These are phyloP conservation scores for Globisporangium sylvaticum DNA, from an alignment of 352 stramenopile genomes.

Conservation along the genomic window DNA sequence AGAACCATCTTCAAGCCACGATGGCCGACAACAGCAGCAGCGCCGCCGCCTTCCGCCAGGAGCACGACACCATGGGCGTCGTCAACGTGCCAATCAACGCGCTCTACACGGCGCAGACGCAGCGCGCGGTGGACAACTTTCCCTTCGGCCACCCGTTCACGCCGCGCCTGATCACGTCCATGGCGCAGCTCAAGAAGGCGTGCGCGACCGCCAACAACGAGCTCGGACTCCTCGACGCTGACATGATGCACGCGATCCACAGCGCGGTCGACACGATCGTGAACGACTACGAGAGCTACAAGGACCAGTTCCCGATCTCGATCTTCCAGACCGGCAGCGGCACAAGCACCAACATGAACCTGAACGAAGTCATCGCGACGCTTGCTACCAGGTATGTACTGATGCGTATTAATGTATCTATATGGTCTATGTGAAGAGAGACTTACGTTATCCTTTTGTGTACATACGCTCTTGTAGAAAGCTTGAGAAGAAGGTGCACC, in stretches of 20 bases:
- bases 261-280: constrained; percentile 30
- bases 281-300: constrained; percentile 26
- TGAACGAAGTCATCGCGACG: constrained; percentile 95
- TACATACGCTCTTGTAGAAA: constrained; percentile 58
- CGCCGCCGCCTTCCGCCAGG: constrained; percentile 28
- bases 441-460: neutral
- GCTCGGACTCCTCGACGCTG: constrained; percentile 32
- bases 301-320: constrained; percentile 48
- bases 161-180: constrained; percentile 32
- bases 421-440: neutral
- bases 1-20: neutral
- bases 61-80: constrained; percentile 53
- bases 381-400: constrained; percentile 41
- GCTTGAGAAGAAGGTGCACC: constrained; percentile 82
- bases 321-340: constrained; percentile 91
- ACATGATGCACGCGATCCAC: constrained; percentile 35
- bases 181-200: constrained; percentile 47
- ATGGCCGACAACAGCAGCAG: constrained; percentile 5
- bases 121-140: constrained; percentile 52
- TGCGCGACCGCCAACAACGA: constrained; percentile 40
- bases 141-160: constrained; percentile 45
- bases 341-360: constrained; percentile 99
- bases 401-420: neutral
- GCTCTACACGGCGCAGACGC: constrained; percentile 53
- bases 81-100: constrained; percentile 41